Evolutionary conservation across 2,329 filamentous ascomycete species (phyloP).

Genomic region (Zymoseptoria tritici): DNA sequence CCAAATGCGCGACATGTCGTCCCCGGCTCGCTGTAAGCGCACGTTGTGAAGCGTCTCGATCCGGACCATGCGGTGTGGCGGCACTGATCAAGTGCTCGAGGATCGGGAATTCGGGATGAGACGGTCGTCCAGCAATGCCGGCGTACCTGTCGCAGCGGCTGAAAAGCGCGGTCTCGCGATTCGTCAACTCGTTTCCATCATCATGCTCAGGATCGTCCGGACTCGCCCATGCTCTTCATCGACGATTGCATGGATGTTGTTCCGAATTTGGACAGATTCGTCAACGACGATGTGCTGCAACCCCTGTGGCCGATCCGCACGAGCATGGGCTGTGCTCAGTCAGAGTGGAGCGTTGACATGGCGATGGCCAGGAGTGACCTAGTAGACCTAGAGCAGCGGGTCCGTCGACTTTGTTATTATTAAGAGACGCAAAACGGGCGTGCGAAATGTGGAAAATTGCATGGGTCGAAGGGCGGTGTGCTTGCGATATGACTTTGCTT

Average conservation of each 20-base stretch:
- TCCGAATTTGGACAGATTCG: not conserved
- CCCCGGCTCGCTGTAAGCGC: not conserved
- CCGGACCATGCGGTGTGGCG: not conserved
- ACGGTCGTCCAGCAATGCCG: not conserved
- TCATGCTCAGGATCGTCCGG: not conserved
- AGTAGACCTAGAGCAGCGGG: no score
- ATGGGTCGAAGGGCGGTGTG: not conserved
- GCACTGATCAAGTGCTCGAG: not conserved
- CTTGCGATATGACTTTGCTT: not conserved
- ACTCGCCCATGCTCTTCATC: not conserved
- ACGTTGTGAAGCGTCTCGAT: not conserved
- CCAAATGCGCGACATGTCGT: not conserved
- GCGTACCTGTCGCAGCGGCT: not conserved
- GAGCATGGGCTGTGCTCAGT: not conserved
- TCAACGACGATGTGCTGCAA: not conserved
- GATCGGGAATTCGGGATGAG: not conserved
- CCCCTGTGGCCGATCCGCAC: not conserved
- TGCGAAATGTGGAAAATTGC: not conserved
- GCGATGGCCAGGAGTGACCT: not conserved
- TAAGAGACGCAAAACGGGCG: not conserved
- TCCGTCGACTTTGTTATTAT: not conserved
- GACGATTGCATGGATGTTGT: not conserved
- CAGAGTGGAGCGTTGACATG: not conserved
- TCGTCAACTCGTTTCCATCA: not conserved
- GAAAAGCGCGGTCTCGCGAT: not conserved